phyloP scores from a whole-genome alignment of 164 flowering plant genomes.

The Kingdonia uniflora region DNA sequence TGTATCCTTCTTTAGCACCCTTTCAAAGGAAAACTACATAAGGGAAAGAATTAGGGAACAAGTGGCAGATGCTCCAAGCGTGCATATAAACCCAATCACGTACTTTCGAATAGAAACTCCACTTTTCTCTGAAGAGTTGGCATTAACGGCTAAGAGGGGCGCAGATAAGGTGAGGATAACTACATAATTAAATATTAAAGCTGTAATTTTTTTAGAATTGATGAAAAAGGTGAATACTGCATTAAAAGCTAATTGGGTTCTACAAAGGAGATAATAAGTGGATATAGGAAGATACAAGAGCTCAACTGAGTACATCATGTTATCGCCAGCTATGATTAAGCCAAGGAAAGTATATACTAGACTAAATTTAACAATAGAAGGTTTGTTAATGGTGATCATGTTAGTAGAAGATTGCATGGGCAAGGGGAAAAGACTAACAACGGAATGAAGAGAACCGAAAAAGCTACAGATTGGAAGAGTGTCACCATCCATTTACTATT shows the following conservation, averaged over 20 bases:
- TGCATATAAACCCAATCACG: slow-evolving; percentile 16
- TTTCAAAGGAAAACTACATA: slow-evolving; percentile 16
- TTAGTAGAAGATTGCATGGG: not conserved
- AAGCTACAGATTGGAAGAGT: slow-evolving; percentile 15
- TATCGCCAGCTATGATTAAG: slow-evolving; percentile 20
- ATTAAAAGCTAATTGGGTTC: slow-evolving; percentile 23
- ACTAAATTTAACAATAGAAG: not conserved
- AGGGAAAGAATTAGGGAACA: slow-evolving; percentile 19
- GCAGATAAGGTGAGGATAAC: slow-evolving; percentile 5
- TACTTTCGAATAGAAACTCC: slow-evolving; percentile 8
- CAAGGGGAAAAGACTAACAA: slow-evolving; percentile 5
- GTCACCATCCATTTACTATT: slow-evolving; percentile 18
- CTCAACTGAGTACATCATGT: slow-evolving; percentile 22
- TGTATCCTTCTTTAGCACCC: slow-evolving; percentile 12
- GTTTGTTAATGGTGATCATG: not conserved
- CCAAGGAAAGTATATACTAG: slow-evolving; percentile 12
- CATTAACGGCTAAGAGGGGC: not conserved
- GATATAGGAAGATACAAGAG: slow-evolving; percentile 23
- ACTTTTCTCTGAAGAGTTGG: not conserved
- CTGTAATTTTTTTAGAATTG: slow-evolving; percentile 21
- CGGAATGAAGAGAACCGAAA: slow-evolving; percentile 18
- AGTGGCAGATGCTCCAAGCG: slow-evolving; percentile 18
- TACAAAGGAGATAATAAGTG: slow-evolving; percentile 22
- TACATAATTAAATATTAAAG: slow-evolving; percentile 2
- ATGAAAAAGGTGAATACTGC: slow-evolving; percentile 20